A percentile compares a stretch with the other conserved stretches of the same genome.
These are phyloP conservation scores for Polychaeton citri DNA, from an alignment of 2,329 filamentous ascomycete genomes.

Conservation along the genomic window DNA sequence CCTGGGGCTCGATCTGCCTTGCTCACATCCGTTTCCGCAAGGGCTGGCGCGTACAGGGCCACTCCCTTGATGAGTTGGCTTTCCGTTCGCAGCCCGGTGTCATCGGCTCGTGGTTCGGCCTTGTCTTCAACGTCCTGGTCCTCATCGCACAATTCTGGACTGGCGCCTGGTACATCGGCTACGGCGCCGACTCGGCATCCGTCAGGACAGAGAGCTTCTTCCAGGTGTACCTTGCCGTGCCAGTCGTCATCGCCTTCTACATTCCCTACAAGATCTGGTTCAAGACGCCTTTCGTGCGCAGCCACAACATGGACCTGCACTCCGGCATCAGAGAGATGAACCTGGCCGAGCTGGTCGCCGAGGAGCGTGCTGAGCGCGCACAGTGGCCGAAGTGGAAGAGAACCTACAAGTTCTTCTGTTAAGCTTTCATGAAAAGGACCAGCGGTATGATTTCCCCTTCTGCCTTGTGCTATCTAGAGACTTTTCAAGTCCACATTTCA, in stretches of 20 bases:
- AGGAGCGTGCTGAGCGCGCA: conserved; percentile 63
- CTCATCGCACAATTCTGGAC: conserved; percentile 33
- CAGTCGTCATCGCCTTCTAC: conserved; percentile 20
- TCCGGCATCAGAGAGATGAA: conserved; percentile 81
- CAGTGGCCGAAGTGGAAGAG: conserved; percentile 36
- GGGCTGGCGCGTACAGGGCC: conserved; percentile 57
- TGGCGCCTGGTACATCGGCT: conserved; percentile 10
- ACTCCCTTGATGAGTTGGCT: conserved; percentile 51
- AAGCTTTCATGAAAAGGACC: too few species aligned
- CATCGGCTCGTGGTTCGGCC: conserved; percentile 48
- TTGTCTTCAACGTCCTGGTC: conserved; percentile 40
- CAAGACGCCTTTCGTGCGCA: conserved; percentile 39
- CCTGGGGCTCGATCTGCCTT: conserved; percentile 76
- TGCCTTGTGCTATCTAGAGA: too few species aligned
- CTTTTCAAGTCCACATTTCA: too few species aligned
- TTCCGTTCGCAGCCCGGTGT: conserved; percentile 49
- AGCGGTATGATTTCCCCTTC: too few species aligned
- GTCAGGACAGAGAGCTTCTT: conserved; percentile 15
- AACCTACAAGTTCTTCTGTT: conserved; percentile 36
- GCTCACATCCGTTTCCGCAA: conserved; percentile 79
- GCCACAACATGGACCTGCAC: conserved; percentile 69
- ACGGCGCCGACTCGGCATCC: conserved; percentile 6
- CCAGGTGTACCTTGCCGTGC: conserved; percentile 20
- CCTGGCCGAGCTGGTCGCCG: conserved; percentile 59
- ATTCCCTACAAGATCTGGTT: conserved; percentile 19